Conservation (phyloP, 176 grass and related monocot species). For the Oryza nivara region DNA sequence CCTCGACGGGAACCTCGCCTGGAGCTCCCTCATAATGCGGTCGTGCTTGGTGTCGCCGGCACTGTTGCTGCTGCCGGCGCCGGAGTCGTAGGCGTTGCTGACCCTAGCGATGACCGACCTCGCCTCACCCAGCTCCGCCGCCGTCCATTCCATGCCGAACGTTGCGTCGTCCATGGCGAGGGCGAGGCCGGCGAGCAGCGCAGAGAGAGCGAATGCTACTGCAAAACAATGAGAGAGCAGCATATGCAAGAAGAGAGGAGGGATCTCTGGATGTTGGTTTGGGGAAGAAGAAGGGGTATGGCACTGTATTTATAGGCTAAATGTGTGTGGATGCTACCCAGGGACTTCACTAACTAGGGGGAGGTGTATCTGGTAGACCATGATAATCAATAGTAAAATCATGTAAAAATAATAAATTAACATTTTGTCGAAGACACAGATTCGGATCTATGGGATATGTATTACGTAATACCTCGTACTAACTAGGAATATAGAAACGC, state of each 20-base stretch:
- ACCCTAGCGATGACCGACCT: not conserved
- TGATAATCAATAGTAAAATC: not conserved
- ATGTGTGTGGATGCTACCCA: not conserved
- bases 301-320: conserved; percentile 21
- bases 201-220: too few relatives aligned
- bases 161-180: not conserved
- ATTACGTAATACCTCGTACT: too few relatives aligned
- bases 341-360: not conserved
- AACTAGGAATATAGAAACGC: not conserved
- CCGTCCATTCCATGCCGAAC: conserved; percentile 5
- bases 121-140: not conserved
- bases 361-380: not conserved
- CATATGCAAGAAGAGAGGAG: not conserved
- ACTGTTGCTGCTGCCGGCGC: too few relatives aligned
- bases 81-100: not conserved
- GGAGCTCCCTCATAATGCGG: not conserved
- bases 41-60: conserved; percentile 13
- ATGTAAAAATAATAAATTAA: not conserved
- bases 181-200: not conserved
- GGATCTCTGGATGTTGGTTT: not conserved
- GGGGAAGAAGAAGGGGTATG: not conserved
- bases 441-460: too few relatives aligned
- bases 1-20: conserved; percentile 28
- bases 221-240: not conserved
- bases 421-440: too few relatives aligned